Evolutionary conservation across 202 grass and related monocot genomes (phyloP).

Genomic region (Hordeum pubiflorum): DNA sequence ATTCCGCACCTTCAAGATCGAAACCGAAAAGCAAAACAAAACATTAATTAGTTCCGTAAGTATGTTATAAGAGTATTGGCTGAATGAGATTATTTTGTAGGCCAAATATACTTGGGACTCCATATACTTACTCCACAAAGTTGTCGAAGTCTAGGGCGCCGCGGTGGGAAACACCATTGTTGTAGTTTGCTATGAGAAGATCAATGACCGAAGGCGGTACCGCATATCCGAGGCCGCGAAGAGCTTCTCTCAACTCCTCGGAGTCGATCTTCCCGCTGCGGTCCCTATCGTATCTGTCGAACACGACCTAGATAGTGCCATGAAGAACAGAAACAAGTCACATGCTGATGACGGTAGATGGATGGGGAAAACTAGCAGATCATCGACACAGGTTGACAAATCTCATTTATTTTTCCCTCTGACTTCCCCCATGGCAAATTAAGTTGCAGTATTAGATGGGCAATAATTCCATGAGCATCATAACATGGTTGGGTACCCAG

Average conservation of each 20-base stretch:
- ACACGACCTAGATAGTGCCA: constrained; percentile 47
- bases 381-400: background rate
- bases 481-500: background rate
- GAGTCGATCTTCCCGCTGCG: constrained; percentile 77
- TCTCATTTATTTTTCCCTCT: background rate
- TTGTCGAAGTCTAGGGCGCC: constrained; percentile 69
- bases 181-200: constrained; percentile 70
- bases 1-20: constrained; percentile 59
- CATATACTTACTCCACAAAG: constrained; percentile 72
- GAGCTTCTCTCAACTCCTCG: constrained; percentile 62
- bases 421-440: background rate
- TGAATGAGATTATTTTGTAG: background rate
- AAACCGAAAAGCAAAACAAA: background rate
- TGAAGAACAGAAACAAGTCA: background rate
- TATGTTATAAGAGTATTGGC: background rate
- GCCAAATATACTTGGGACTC: background rate
- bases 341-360: background rate
- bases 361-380: background rate
- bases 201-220: constrained; percentile 70
- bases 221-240: constrained; percentile 61
- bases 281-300: constrained; percentile 70
- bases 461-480: background rate
- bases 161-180: constrained; percentile 22
- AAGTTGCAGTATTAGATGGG: background rate
- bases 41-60: background rate